Evolutionary conservation across 345 rosid genomes (phyloP), one percentile per base, ranked within the genome.

Genomic region (Ricinus communis): DNA sequence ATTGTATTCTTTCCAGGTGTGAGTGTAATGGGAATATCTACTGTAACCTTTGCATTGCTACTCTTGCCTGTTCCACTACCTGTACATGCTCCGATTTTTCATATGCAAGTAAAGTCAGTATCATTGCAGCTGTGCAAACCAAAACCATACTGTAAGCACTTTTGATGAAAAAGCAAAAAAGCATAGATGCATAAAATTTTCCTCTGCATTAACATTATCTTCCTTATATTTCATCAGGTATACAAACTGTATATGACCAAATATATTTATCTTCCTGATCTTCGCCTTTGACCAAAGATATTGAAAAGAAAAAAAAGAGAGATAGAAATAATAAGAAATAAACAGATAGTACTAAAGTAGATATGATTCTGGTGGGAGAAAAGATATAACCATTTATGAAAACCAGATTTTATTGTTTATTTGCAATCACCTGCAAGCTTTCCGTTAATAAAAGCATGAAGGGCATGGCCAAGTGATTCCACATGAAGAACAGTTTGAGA

Each of bases 391-490:
- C 38, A 33, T 33, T 33, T 6, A 33, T 33, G 38, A 6, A 33
- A 33, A 33, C 4, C 38, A 33, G 6, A 33, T 8, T 43, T 9
- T 1, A 9, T 43, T 43, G 47, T 43, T 4, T 4, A 43, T 43
- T 43, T 43, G 4, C 8, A 52, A 13, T 73, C 66, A 94, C 98
- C 98, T 65, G 87, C 85, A 65, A 85, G 87, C 75, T 94, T 88
- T 71, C 90, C 89, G 65, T 94, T 94, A 51, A 91, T 73, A 77
- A 87, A 94, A 76, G 85, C 90, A 80, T 83, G 88, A 70, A 94
- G 91, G 59, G 76, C 90, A 72, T 91, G 98, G 69, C 98, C 98
- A 67, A 86, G 87, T 36, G 98, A 94, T 77, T 87, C 82, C 33
- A 90, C 82, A 72, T 88, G 93, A 77, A 94, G 94, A 70, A 84